Percentiles rank a stretch among this genome's conserved stretches.
Conservation (phyloP, 1,139 yeast genomes). For the Suhomyces guaymorum region DNA sequence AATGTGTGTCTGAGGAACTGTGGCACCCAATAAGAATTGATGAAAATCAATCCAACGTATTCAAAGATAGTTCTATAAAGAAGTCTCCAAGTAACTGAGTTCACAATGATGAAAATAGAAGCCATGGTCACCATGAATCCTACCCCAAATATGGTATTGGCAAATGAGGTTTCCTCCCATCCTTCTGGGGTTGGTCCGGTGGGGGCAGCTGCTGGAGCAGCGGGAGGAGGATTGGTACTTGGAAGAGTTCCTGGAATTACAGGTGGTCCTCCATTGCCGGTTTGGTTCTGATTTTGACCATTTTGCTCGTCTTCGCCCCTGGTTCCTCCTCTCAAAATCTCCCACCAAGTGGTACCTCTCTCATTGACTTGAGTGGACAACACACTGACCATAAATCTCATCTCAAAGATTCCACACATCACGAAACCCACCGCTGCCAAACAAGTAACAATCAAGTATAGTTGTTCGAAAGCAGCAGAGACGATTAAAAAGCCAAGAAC, state of each 20-base stretch:
- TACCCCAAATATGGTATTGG: slow-evolving; percentile 61
- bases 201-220: slow-evolving; percentile 3
- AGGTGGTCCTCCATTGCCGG: slow-evolving; percentile 3
- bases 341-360: slow-evolving; percentile 62
- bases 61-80: slow-evolving; percentile 59
- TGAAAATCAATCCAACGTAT: slow-evolving; percentile 46
- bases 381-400: slow-evolving; percentile 71
- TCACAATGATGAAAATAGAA: slow-evolving; percentile 57
- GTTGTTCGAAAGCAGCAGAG: slow-evolving; percentile 53
- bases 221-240: slow-evolving; percentile 7
- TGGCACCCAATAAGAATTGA: slow-evolving; percentile 87
- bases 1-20: slow-evolving; percentile 80
- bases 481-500: slow-evolving; percentile 62
- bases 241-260: slow-evolving; percentile 6
- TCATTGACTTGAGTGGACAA: slow-evolving; percentile 76
- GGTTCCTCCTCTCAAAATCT: slow-evolving; percentile 54
- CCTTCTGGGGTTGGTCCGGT: slow-evolving; percentile 14
- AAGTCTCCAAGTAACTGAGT: slow-evolving; percentile 66
- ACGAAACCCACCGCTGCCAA: slow-evolving; percentile 71
- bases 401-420: slow-evolving; percentile 73
- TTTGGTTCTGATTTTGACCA: no score
- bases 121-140: slow-evolving; percentile 62
- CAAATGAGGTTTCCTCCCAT: slow-evolving; percentile 52
- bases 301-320: slow-evolving; percentile 12
- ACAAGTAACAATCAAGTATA: slow-evolving; percentile 68